Evolutionary conservation across 495 filamentous ascomycete genomes (phyloP).

Genomic region (Penicillium parvum): DNA sequence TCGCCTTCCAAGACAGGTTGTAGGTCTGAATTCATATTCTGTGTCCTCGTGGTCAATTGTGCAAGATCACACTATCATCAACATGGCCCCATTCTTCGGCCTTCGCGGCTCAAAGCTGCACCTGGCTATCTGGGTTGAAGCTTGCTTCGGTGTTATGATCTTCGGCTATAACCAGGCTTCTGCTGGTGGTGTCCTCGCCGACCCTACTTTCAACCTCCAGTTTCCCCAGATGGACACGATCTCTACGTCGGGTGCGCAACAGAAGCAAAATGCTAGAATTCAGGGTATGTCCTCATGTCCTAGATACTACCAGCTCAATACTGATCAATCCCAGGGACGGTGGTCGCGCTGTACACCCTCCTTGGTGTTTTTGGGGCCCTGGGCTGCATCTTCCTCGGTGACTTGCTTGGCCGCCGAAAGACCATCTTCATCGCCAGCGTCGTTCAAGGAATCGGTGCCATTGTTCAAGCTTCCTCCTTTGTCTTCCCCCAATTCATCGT

Average conservation of each 20-base stretch:
- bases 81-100: constrained; percentile 6
- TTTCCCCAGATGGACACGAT: constrained; percentile 43
- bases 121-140: constrained; percentile 4
- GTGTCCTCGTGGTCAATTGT: background rate
- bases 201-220: constrained; percentile 24
- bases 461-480: constrained; percentile 46
- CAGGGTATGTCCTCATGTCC: constrained; percentile 17
- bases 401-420: constrained; percentile 45
- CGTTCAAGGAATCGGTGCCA: constrained; percentile 47
- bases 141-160: constrained; percentile 21
- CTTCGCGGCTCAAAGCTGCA: constrained; percentile 9
- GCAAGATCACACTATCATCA: background rate
- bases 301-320: background rate
- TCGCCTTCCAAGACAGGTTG: too few species aligned
- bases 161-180: constrained; percentile 40
- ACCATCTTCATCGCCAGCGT: constrained; percentile 42
- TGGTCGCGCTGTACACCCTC: constrained; percentile 16
- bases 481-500: constrained; percentile 40
- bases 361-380: constrained; percentile 13
- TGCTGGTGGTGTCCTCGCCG: constrained; percentile 21
- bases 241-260: constrained; percentile 21
- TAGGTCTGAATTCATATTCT: background rate
- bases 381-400: constrained; percentile 39
- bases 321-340: constrained; percentile 8
- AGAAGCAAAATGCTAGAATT: constrained; percentile 17